These are phyloP conservation scores for Chaetomium olivaceum DNA, from an alignment of 2,329 filamentous ascomycete genomes.

Conservation along the genomic window DNA sequence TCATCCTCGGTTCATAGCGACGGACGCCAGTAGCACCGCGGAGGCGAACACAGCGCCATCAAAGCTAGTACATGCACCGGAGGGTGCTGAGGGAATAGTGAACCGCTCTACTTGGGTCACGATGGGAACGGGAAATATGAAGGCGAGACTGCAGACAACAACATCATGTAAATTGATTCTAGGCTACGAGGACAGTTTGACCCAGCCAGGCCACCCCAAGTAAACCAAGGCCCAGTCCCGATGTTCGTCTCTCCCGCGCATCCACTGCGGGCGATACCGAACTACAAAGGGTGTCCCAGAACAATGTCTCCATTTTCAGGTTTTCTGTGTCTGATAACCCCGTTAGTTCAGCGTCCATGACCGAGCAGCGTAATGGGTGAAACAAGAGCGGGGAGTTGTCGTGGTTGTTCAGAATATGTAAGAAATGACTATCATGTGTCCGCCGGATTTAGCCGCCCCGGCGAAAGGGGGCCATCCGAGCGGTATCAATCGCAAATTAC, in stretches of 20 bases:
- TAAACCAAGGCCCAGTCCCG: too few relatives aligned
- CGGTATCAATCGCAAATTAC: constrained; percentile 95
- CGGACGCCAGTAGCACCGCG: not conserved
- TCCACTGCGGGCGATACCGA: not conserved
- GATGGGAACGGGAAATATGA: not conserved
- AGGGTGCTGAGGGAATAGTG: too few relatives aligned
- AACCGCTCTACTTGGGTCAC: not conserved
- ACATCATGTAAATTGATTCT: constrained; percentile 3
- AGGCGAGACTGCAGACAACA: not conserved
- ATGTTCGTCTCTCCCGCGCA: constrained; percentile 23
- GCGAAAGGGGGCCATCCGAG: constrained; percentile 72
- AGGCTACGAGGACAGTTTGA: constrained; percentile 18
- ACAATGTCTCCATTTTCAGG: not conserved
- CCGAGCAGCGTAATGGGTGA: not conserved
- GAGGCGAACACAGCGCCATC: not conserved
- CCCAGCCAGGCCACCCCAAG: constrained; percentile 7
- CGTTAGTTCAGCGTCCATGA: constrained; percentile 9
- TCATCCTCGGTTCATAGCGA: not conserved
- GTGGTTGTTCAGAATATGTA: constrained; percentile 80
- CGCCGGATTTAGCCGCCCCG: constrained; percentile 74
- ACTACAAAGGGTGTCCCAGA: constrained; percentile 24
- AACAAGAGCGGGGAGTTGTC: not conserved
- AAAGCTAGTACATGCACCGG: not conserved
- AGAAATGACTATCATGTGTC: constrained; percentile 79
- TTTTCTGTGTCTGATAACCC: not conserved